A percentile compares a stretch with the other conserved stretches of the same genome.
These are phyloP conservation scores for Aspergillus novofumigatus DNA, from an alignment of 2,329 filamentous ascomycete species.

Conservation along the genomic window DNA sequence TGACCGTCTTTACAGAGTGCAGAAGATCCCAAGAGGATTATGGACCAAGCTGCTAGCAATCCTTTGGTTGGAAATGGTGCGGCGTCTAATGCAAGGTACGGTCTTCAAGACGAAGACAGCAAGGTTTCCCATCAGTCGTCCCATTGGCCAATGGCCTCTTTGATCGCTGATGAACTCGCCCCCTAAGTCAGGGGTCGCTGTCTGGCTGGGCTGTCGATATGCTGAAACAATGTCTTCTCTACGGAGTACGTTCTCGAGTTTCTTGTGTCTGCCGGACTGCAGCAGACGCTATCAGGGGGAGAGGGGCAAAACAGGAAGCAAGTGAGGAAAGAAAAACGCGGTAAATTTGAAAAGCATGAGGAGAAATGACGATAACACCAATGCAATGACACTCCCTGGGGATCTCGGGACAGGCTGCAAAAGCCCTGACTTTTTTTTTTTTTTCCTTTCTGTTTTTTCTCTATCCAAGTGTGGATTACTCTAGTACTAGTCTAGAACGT, in stretches of 20 bases:
- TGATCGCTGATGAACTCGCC: not conserved
- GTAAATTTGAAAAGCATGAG: not conserved
- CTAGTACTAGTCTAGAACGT: not conserved
- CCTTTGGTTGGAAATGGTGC: not conserved
- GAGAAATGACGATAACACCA: not conserved
- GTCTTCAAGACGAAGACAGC: not conserved
- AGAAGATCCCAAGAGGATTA: not conserved
- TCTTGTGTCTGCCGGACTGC: not conserved
- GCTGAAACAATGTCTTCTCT: not conserved
- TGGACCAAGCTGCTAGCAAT: not conserved
- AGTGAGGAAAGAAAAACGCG: not conserved
- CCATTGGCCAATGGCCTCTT: not conserved
- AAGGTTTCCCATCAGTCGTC: not conserved
- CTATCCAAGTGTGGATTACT: not conserved
- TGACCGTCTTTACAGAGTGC: not conserved
- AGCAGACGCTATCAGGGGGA: not conserved
- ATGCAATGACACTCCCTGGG: not conserved
- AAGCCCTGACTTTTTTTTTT: not conserved
- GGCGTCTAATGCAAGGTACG: not conserved
- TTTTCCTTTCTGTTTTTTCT: not conserved
- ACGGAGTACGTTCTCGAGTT: not conserved
- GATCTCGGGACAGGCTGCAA: not conserved
- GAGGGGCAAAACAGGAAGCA: not conserved
- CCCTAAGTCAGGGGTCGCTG: not conserved
- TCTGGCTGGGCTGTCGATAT: not conserved